A percentile compares a stretch with the other conserved stretches of the same genome.
phyloP scores from a whole-genome alignment of 257 asterid species.

The Solanum paucissectum region DNA sequence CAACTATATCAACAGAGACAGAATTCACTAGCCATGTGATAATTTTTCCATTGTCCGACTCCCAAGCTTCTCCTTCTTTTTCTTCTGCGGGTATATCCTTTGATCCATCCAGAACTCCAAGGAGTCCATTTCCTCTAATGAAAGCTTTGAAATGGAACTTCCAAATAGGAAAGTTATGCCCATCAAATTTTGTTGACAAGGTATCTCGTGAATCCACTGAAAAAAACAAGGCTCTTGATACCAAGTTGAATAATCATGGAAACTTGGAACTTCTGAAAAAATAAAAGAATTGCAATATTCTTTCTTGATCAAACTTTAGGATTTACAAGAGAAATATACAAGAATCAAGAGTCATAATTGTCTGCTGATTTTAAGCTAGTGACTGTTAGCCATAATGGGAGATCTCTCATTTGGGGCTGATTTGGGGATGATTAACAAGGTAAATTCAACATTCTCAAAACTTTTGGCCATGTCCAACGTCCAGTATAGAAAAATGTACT shows the following conservation, averaged over 20 bases:
- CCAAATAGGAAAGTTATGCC: neutral
- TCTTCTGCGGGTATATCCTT: neutral
- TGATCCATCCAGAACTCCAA: neutral
- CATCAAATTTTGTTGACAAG: neutral
- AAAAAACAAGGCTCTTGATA: too few species aligned
- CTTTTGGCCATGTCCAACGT: too few species aligned
- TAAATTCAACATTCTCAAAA: too few species aligned
- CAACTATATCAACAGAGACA: neutral
- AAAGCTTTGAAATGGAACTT: too few species aligned
- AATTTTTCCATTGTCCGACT: neutral
- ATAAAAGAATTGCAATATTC: too few species aligned
- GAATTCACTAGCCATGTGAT: neutral
- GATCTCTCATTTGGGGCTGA: neutral
- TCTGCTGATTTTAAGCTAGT: neutral
- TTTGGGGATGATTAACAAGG: neutral
- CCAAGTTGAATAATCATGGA: too few species aligned
- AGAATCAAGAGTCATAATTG: neutral
- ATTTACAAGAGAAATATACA: neutral
- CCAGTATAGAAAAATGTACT: too few species aligned
- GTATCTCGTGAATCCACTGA: too few species aligned
- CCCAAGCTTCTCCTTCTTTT: neutral
- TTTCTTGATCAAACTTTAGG: neutral
- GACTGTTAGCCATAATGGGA: neutral
- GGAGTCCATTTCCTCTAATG: neutral
- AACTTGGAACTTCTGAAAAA: too few species aligned